Conservation (phyloP, 2,329 filamentous ascomycete genomes). For the Waltergamsia citrina region DNA sequence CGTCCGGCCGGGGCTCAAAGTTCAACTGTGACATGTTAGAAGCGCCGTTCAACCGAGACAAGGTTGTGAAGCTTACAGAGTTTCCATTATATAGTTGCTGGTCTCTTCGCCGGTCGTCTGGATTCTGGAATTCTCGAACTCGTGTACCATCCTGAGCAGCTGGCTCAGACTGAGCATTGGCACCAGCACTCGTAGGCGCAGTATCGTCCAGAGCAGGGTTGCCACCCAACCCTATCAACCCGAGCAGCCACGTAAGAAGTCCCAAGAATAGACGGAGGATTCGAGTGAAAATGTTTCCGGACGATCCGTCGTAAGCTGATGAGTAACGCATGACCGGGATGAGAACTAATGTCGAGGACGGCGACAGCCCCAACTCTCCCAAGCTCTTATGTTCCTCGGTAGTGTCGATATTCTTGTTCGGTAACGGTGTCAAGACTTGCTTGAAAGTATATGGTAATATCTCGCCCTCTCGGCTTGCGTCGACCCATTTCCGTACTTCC, state of each 20-base stretch:
- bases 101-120: slow-evolving; percentile 42
- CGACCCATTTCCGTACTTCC: slow-evolving; percentile 71
- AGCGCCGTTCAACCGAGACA: slow-evolving; percentile 14
- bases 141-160: slow-evolving; percentile 5
- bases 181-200: not conserved
- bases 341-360: slow-evolving; percentile 75
- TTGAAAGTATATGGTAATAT: slow-evolving; percentile 71
- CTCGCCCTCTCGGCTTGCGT: slow-evolving; percentile 47
- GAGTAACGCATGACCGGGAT: slow-evolving; percentile 51
- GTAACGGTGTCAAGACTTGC: slow-evolving; percentile 68
- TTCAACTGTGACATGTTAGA: slow-evolving; percentile 40
- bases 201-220: slow-evolving; percentile 1
- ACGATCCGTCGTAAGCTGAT: slow-evolving; percentile 27
- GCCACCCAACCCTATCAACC: slow-evolving; percentile 17
- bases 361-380: slow-evolving; percentile 60
- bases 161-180: not conserved
- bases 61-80: slow-evolving; percentile 46
- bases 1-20: slow-evolving; percentile 56
- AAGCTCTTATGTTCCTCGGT: slow-evolving; percentile 65
- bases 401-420: slow-evolving; percentile 64
- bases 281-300: slow-evolving; percentile 14
- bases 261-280: slow-evolving; percentile 19
- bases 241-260: slow-evolving; percentile 25
- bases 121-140: slow-evolving; percentile 27
- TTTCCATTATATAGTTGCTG: slow-evolving; percentile 88